Evolutionary conservation across 495 filamentous ascomycete genomes (phyloP).

Genomic region (Durotheca rogersii): DNA sequence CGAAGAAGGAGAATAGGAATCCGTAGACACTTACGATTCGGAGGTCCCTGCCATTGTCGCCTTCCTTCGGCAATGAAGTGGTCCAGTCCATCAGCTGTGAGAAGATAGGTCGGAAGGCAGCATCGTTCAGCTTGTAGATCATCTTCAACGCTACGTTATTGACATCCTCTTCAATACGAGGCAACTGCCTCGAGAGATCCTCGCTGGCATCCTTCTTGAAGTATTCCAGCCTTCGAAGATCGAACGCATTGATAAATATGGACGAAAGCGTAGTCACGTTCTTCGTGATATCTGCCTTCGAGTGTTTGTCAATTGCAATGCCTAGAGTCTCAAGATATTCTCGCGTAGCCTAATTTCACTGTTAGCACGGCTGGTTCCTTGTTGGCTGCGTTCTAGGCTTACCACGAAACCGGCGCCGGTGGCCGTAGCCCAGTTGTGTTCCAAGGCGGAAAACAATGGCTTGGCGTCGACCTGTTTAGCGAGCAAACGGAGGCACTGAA

Average conservation of each 20-base stretch:
- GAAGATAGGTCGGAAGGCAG: slow-evolving; percentile 94
- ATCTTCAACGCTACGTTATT: slow-evolving; percentile 76
- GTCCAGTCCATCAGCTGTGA: slow-evolving; percentile 75
- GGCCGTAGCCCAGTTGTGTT: slow-evolving; percentile 68
- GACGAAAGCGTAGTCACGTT: slow-evolving; percentile 63
- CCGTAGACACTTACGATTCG: slow-evolving; percentile 70
- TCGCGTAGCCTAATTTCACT: slow-evolving; percentile 54
- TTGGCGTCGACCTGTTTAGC: slow-evolving; percentile 72
- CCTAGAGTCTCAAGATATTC: slow-evolving; percentile 68
- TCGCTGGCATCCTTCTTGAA: slow-evolving; percentile 41
- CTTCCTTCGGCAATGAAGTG: slow-evolving; percentile 58
- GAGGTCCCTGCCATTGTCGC: slow-evolving; percentile 52
- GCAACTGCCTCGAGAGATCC: slow-evolving; percentile 48
- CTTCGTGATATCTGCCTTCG: slow-evolving; percentile 72
- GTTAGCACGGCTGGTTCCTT: slow-evolving; percentile 22
- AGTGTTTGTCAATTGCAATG: slow-evolving; percentile 68
- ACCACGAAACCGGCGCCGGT: slow-evolving; percentile 58
- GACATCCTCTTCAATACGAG: slow-evolving; percentile 63
- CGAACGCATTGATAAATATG: slow-evolving; percentile 70
- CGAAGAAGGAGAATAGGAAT: slow-evolving; percentile 77
- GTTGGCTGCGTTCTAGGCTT: slow-evolving; percentile 32
- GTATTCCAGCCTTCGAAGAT: slow-evolving; percentile 60
- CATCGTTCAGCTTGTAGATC: slow-evolving; percentile 94
- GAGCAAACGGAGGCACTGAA: slow-evolving; percentile 66
- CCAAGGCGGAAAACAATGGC: slow-evolving; percentile 63